phyloP scores from a whole-genome alignment of 306 rosid genomes.

The peach (Prunus persica) region Prunus_persica_NCBIv2 NC_034015.1:21171001-21171500 shows the following conservation, averaged over 20 bases:
- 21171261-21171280: constrained; percentile 65
- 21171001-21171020: constrained; percentile 45
- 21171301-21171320: constrained; percentile 43
- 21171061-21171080: no score
- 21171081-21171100: background rate
- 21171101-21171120: no score
- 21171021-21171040: background rate
- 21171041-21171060: background rate
- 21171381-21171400: constrained; percentile 85
- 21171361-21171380: constrained; percentile 98
- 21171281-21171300: constrained; percentile 77
- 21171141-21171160: constrained; percentile 17
- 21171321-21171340: constrained; percentile 94
- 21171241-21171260: constrained; percentile 57
- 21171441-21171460: constrained; percentile 47
- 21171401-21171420: constrained; percentile 91
- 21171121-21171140: background rate
- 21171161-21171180: constrained; percentile 77
- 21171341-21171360: constrained; percentile 78
- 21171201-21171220: constrained; percentile 89
- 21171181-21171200: constrained; percentile 85
- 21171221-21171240: constrained; percentile 87
- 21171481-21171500: background rate
- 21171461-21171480: constrained; percentile 43
- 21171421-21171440: constrained; percentile 45